phyloP scores from a whole-genome alignment of 208 protist species.

The Leishmania lainsoni region DNA sequence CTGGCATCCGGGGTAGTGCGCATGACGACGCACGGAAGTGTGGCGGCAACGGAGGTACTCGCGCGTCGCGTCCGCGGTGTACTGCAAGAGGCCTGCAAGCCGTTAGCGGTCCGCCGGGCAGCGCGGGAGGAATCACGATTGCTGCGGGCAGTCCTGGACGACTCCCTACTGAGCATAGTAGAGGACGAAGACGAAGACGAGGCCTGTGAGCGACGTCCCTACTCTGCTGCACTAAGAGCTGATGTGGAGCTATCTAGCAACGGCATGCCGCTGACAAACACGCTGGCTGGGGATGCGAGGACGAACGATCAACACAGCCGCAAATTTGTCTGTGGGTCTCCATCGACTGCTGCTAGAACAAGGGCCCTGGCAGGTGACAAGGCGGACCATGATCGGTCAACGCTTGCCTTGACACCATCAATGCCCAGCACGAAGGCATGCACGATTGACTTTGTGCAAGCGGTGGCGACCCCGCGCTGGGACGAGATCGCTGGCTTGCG shows the following conservation, averaged over 20 bases:
- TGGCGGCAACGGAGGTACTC: slow-evolving; percentile 11
- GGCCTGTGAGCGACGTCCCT: too few relatives aligned
- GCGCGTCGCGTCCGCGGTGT: slow-evolving; percentile 4
- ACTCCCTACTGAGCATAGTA: background rate
- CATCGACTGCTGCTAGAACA: background rate
- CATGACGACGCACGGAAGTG: slow-evolving; percentile 20
- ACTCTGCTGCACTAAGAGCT: background rate
- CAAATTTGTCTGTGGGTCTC: background rate
- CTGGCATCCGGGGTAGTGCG: slow-evolving; percentile 29
- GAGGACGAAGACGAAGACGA: background rate
- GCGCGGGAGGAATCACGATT: slow-evolving; percentile 22
- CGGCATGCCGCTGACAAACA: background rate
- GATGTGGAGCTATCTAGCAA: background rate
- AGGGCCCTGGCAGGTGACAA: background rate
- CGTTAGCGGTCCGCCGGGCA: slow-evolving; percentile 1
- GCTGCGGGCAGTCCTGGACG: slow-evolving; percentile 16
- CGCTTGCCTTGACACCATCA: background rate
- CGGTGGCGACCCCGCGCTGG: slow-evolving; percentile 26
- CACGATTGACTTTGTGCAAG: slow-evolving; percentile 27
- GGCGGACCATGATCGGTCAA: background rate
- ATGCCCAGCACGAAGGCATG: background rate
- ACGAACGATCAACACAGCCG: background rate
- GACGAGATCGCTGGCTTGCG: slow-evolving; percentile 25
- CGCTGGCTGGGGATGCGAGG: background rate
- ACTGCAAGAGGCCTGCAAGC: slow-evolving; percentile 12